Evolutionary conservation across 176 grass and related monocot genomes (phyloP), one percentile per base, ranked within the genome.

Genomic region (Tillandsia leiboldiana): DNA sequence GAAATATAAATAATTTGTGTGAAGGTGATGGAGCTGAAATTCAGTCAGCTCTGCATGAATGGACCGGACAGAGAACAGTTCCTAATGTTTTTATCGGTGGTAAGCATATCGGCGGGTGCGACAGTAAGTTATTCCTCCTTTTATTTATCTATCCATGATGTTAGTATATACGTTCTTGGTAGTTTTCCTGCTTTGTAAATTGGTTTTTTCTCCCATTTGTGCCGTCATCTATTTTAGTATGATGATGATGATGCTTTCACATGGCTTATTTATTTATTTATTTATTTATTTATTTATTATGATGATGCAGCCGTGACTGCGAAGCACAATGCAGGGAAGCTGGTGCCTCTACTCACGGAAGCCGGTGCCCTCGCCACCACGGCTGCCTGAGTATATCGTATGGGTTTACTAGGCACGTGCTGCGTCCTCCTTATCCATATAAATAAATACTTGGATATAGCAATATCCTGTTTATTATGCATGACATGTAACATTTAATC

Each of bases 41-140:
- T 52, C 87, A 90, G 15, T 49, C 71, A 50, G 83, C 87, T 63
- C 76, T 90, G 12, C 56, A 63, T 14, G 42, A 74, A 70, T 83
- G 82, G 87, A 90, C 83, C 11, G 83, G 83, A 1, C 87, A 83
- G 73, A 86, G 14, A 65, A 83, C 75, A 51, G 87, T 90, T 42
- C 87, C 87, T 12, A 80, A 77, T 63, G 73, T 90, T 65, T 90
- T 90, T 15, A 57, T 90, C 27, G 84, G 81, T 23, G 87, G 83
- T n/a, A 80, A 90, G 54, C 79, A 85, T 48, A 78, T 90, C 5
- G 83, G 83, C 66, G 87, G 83, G 14, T 83, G 83, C 67, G 83
- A 86, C 26, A 66, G 83, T 86, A 23, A 63, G 83, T 76, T 9
- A 2, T 18, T 64, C 4, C 4, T 42, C 6, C 4, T 42, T 8